phyloP scores from a whole-genome alignment of 2,329 filamentous ascomycete genomes.

The Penicillium sp. region DNA sequence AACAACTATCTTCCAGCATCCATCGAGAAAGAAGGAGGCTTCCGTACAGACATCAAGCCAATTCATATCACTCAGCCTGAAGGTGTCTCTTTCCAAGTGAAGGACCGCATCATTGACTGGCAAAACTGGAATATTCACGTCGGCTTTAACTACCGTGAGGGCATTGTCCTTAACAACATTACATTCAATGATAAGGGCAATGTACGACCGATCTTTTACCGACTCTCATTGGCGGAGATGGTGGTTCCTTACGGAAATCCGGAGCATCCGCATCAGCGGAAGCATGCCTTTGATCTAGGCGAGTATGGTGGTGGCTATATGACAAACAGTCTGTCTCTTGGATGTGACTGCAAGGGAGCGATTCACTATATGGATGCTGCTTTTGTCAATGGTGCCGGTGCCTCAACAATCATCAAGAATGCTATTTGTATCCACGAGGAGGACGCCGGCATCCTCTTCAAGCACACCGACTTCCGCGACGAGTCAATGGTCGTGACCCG shows the following conservation, averaged over 20 bases:
- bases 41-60: conserved; percentile 76
- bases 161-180: conserved; percentile 86
- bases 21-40: conserved; percentile 73
- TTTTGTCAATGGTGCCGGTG: conserved; percentile 76
- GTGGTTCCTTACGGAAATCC: conserved; percentile 71
- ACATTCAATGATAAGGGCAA: conserved; percentile 82
- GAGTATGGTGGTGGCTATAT: conserved; percentile 52
- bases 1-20: conserved; percentile 78
- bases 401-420: conserved; percentile 82
- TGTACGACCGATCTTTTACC: conserved; percentile 79
- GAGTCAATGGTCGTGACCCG: conserved; percentile 84
- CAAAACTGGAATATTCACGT: conserved; percentile 93
- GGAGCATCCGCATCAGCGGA: conserved; percentile 50
- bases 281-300: conserved; percentile 50
- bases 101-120: conserved; percentile 76
- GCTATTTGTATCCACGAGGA: conserved; percentile 96
- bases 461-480: conserved; percentile 91
- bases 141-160: conserved; percentile 93
- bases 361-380: conserved; percentile 91
- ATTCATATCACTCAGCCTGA: conserved; percentile 86
- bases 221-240: conserved; percentile 89
- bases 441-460: conserved; percentile 88
- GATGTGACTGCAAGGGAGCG: conserved; percentile 51
- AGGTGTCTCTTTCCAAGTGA: conserved; percentile 80
- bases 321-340: conserved; percentile 49